phyloP scores from a whole-genome alignment of 495 filamentous ascomycete genomes.

The Podospora appendiculata region DNA sequence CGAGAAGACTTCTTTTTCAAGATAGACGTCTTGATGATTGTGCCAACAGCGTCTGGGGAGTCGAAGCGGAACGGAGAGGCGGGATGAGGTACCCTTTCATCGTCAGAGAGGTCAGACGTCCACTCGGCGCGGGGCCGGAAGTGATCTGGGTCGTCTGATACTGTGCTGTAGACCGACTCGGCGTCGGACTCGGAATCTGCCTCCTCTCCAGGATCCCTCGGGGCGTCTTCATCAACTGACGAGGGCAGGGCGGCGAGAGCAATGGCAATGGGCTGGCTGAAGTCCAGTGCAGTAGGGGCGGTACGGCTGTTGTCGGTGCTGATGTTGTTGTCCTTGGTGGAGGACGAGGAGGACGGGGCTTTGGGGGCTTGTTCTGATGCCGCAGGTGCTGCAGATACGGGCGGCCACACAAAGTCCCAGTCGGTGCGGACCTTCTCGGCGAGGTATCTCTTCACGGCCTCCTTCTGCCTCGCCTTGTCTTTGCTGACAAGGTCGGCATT shows the following conservation, averaged over 20 bases:
- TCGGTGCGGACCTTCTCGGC: conserved; percentile 48
- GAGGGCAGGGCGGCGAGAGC: not conserved
- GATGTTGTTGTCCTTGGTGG: not conserved
- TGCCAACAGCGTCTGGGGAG: conserved; percentile 51
- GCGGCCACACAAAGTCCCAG: conserved; percentile 47
- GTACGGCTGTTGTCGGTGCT: not conserved
- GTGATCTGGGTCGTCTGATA: conserved; percentile 34
- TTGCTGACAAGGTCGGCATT: conserved; percentile 46
- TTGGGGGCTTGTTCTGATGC: not conserved
- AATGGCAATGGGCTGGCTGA: not conserved
- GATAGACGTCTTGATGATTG: conserved; percentile 27
- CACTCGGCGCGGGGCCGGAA: conserved; percentile 38
- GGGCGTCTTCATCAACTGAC: conserved; percentile 5
- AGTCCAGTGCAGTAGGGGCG: not conserved
- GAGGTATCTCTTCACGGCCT: conserved; percentile 44
- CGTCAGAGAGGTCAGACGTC: conserved; percentile 39
- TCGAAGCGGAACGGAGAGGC: conserved; percentile 56
- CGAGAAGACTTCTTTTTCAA: conserved; percentile 47
- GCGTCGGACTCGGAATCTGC: conserved; percentile 33
- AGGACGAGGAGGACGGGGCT: not conserved
- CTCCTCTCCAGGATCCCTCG: conserved; percentile 20
- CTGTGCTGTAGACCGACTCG: conserved; percentile 37
- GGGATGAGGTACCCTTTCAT: conserved; percentile 19
- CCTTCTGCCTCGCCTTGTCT: conserved; percentile 48
- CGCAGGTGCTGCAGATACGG: conserved; percentile 2